Conservation (phyloP, 345 rosid species). For the Syzygium grande region DNA sequence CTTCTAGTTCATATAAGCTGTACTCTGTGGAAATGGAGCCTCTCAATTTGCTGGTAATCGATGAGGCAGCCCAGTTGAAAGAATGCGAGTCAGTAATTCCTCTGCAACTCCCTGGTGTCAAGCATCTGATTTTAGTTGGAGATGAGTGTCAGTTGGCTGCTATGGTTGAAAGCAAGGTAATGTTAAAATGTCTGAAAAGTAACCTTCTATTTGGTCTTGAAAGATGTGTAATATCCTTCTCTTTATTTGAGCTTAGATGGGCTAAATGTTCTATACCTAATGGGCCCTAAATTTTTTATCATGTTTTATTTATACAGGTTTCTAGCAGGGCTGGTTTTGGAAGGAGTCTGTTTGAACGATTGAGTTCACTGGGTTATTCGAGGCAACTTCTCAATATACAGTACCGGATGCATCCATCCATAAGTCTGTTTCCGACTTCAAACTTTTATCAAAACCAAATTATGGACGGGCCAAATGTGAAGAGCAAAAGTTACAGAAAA, state of each 20-base stretch:
- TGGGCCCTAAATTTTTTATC: background rate
- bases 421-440: conserved; percentile 50
- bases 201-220: too few species aligned
- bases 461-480: conserved; percentile 36
- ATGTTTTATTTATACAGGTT: conserved; percentile 7
- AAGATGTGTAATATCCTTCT: background rate
- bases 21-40: conserved; percentile 9
- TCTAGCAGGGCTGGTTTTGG: conserved; percentile 30
- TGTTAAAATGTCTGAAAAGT: too few species aligned
- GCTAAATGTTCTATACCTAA: background rate
- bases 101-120: conserved; percentile 27
- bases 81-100: conserved; percentile 54
- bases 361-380: conserved; percentile 29
- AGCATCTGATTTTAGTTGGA: too few species aligned
- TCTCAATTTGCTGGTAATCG: conserved; percentile 34
- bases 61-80: conserved; percentile 60
- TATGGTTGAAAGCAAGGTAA: too few species aligned
- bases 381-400: conserved; percentile 49
- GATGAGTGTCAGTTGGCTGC: too few species aligned
- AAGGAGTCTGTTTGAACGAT: conserved; percentile 63
- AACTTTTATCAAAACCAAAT: conserved; percentile 37
- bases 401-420: conserved; percentile 77
- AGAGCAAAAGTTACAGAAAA: conserved; percentile 10
- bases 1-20: conserved; percentile 26
- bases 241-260: background rate